Conservation (phyloP, 148 eudicot genomes). For the Arbutus unedo region DNA sequence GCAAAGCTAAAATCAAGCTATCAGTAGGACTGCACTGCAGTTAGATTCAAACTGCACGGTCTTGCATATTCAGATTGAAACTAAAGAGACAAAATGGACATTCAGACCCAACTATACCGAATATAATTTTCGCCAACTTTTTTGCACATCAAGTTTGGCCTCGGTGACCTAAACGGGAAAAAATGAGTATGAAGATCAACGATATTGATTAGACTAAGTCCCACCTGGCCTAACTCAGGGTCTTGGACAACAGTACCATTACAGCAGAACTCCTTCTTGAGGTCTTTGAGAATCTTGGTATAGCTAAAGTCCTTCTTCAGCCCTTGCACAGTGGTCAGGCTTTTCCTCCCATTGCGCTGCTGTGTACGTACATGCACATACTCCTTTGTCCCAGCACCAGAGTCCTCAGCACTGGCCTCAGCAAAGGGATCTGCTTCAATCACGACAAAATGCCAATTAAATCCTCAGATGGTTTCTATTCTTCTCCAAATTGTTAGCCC, state of each 20-base stretch:
- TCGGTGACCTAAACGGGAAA: neutral
- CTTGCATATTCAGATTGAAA: neutral
- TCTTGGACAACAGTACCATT: constrained; percentile 3
- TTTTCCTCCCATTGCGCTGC: constrained; percentile 1
- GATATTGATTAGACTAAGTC: neutral
- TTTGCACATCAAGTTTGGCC: neutral
- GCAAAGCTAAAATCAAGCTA: neutral
- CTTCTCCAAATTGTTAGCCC: neutral
- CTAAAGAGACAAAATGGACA: neutral
- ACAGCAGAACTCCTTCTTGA: constrained; percentile 3
- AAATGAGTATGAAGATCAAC: neutral
- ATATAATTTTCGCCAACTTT: neutral
- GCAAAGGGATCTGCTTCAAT: neutral
- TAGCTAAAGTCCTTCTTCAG: constrained; percentile 6
- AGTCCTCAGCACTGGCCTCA: neutral
- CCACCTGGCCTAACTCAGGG: neutral
- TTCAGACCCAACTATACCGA: neutral
- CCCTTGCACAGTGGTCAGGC: neutral
- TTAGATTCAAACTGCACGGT: neutral
- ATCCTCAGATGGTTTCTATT: neutral
- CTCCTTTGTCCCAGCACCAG: neutral
- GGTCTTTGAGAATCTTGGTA: constrained; percentile 4
- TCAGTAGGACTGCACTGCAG: neutral
- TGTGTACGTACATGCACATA: constrained; percentile 6
- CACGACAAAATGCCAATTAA: neutral